These are phyloP conservation scores for Phalaenopsis equestris DNA, from an alignment of 106 monocot species.

Conservation along the genomic window DNA sequence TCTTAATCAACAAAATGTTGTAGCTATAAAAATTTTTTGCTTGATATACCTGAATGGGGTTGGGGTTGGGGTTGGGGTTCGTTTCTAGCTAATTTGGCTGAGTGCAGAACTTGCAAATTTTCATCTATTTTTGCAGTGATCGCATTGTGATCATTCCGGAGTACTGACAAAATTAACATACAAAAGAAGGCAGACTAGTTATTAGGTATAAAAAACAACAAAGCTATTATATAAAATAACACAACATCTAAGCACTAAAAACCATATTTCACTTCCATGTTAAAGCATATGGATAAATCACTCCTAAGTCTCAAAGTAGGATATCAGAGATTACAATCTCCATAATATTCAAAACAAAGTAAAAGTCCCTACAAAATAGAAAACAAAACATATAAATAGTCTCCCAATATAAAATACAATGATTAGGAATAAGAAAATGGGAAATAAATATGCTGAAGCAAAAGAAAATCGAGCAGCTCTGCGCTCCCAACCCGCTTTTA, in stretches of 20 bases:
- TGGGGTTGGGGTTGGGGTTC: background rate
- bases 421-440: too few species aligned
- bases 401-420: too few species aligned
- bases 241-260: background rate
- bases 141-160: slow-evolving; percentile 39
- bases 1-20: background rate
- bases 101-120: slow-evolving; percentile 44
- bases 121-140: slow-evolving; percentile 46
- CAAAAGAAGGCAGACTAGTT: background rate
- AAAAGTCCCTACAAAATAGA: too few species aligned
- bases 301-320: too few species aligned
- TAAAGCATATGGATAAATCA: background rate
- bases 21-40: background rate
- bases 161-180: slow-evolving; percentile 13
- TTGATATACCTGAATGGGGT: slow-evolving; percentile 17
- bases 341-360: too few species aligned
- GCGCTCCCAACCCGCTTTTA: too few species aligned
- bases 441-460: too few species aligned
- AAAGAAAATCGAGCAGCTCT: too few species aligned
- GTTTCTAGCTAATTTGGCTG: slow-evolving; percentile 21
- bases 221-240: background rate
- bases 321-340: too few species aligned
- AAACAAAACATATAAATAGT: too few species aligned
- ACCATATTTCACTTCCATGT: background rate
- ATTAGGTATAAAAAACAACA: background rate